Evolutionary conservation across 768 basidiomycete genomes (phyloP).

Genomic region (Porpolomopsis calyptriformis): DNA sequence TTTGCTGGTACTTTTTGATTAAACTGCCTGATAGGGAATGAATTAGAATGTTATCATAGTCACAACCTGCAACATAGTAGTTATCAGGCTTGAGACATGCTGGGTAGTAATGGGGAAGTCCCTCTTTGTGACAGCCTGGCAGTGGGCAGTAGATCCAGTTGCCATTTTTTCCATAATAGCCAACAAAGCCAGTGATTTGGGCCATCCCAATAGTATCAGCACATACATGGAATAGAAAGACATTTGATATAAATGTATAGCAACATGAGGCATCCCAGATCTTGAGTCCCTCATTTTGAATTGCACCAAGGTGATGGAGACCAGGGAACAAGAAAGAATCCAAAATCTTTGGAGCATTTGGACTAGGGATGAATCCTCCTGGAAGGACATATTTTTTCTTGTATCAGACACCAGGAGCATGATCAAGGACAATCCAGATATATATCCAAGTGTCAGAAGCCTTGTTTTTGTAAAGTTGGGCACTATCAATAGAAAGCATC

Average conservation of each 20-base stretch:
- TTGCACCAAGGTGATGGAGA: not conserved
- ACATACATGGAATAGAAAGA: conserved; percentile 6
- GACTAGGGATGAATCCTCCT: conserved; percentile 26
- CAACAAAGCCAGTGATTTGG: conserved; percentile 23
- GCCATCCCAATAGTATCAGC: conserved; percentile 20
- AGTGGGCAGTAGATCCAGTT: conserved; percentile 23
- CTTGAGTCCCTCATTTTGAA: not conserved
- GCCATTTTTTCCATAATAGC: conserved; percentile 20
- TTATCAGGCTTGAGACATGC: conserved; percentile 5
- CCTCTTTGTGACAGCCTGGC: conserved; percentile 19
- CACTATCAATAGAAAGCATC: conserved; percentile 29
- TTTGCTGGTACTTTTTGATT: conserved; percentile 17
- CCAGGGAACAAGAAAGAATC: not conserved
- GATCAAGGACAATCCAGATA: conserved; percentile 29
- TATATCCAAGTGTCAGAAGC: conserved; percentile 23
- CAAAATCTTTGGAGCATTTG: conserved; percentile 10
- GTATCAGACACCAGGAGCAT: conserved; percentile 21
- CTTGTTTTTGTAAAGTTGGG: conserved; percentile 31
- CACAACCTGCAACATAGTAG: not conserved
- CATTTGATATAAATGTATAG: not conserved
- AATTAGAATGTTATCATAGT: not conserved
- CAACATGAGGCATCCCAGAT: not conserved
- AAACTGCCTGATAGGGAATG: not conserved
- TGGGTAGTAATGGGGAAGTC: conserved; percentile 24
- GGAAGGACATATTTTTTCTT: conserved; percentile 24